Conservation (phyloP, 257 asterid species). For the Verbena officinalis region DNA sequence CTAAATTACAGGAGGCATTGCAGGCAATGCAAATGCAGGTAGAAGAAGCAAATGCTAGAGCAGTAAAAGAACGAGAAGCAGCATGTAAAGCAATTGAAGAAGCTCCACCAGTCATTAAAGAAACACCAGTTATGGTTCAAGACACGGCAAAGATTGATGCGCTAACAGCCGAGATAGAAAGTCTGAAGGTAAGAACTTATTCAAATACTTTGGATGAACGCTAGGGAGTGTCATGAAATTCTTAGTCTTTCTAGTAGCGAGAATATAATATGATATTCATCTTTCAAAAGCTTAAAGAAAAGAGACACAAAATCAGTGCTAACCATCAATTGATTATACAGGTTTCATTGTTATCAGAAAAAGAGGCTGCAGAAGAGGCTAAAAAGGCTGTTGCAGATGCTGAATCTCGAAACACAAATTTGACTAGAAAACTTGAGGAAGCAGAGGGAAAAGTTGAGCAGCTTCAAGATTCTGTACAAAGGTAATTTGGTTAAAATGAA, state of each 20-base stretch:
- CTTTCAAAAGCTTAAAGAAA: not conserved
- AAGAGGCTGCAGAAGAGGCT: conserved; percentile 2
- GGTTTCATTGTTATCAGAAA: not conserved
- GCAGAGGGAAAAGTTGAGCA: not conserved
- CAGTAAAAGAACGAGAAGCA: not conserved
- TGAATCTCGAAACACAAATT: not conserved
- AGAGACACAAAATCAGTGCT: not conserved
- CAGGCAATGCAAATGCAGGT: not conserved
- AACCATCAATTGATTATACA: not conserved
- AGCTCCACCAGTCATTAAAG: conserved; percentile 11
- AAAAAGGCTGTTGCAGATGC: not conserved
- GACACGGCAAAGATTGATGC: not conserved
- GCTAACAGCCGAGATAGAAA: not conserved
- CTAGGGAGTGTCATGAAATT: not conserved
- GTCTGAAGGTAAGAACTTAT: not conserved
- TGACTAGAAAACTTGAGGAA: not conserved
- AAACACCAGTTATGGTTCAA: conserved; percentile 3
- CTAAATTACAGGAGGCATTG: not conserved
- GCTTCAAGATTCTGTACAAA: not conserved
- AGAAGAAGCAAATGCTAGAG: conserved; percentile 8
- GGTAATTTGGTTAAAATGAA: not conserved
- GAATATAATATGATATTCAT: not conserved
- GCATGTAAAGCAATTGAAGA: conserved; percentile 5
- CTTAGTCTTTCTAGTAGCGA: not conserved
- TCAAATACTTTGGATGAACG: not conserved